phyloP scores from a whole-genome alignment of 192 early-diverging fungal species.

The Geosiphon pyriformis region DNA sequence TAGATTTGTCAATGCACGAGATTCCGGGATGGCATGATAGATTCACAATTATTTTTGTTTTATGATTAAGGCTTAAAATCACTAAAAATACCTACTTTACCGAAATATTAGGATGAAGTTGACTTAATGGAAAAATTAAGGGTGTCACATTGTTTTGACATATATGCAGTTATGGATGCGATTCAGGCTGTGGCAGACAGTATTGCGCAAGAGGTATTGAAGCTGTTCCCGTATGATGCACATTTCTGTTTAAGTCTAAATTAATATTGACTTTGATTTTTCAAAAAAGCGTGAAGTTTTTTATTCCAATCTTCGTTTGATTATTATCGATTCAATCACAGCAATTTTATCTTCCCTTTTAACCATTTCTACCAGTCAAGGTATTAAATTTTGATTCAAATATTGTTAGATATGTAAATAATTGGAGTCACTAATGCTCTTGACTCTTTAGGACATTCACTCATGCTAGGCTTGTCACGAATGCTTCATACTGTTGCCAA shows the following conservation, averaged over 20 bases:
- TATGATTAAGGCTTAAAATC: neutral
- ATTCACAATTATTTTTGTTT: neutral
- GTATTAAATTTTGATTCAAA: neutral
- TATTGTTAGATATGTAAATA: neutral
- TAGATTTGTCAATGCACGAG: neutral
- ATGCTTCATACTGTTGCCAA: constrained; percentile 6
- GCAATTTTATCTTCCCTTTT: neutral
- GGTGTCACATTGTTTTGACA: neutral
- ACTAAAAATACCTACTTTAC: neutral
- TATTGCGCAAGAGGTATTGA: no score
- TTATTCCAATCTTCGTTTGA: neutral
- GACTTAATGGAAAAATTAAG: neutral
- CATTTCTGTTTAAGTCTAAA: no score
- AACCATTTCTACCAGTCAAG: neutral
- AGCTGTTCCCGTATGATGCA: no score
- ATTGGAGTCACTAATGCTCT: neutral
- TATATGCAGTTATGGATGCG: constrained; percentile 1
- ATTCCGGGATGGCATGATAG: neutral
- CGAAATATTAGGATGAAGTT: neutral
- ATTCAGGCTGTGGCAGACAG: neutral
- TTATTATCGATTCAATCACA: neutral
- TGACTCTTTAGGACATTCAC: neutral
- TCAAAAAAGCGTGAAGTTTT: neutral
- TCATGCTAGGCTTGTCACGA: constrained; percentile 2
- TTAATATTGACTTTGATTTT: neutral